These are phyloP conservation scores for Diaporthe destruens DNA, from an alignment of 2,329 filamentous ascomycete genomes.

Conservation along the genomic window DNA sequence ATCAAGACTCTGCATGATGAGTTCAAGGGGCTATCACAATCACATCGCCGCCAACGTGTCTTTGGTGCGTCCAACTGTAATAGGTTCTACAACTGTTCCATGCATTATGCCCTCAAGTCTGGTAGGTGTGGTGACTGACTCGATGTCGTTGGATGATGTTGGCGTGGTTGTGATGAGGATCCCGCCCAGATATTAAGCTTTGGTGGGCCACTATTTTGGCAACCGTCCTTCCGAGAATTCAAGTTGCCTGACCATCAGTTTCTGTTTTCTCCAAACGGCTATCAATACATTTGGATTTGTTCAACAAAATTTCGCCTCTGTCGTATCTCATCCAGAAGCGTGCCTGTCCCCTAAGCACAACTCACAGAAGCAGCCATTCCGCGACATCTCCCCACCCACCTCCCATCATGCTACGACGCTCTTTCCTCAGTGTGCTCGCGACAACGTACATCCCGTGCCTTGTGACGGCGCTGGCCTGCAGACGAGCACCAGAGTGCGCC, in stretches of 20 bases:
- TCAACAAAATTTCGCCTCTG: neutral
- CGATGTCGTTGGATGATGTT: conserved; percentile 2
- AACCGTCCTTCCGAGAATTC: neutral
- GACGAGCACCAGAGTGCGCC: conserved; percentile 1
- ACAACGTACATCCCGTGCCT: neutral
- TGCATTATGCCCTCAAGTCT: neutral
- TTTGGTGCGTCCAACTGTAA: neutral
- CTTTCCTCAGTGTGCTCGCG: neutral
- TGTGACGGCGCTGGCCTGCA: conserved; percentile 18
- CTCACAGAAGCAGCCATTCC: neutral
- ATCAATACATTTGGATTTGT: neutral
- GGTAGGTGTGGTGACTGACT: conserved; percentile 5
- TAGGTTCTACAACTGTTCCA: neutral
- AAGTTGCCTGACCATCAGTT: neutral
- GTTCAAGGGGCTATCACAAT: conserved; percentile 34
- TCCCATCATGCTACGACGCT: neutral
- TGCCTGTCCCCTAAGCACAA: neutral
- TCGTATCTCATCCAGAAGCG: too few species aligned
- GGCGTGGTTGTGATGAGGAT: neutral
- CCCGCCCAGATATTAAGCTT: neutral
- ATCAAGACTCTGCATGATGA: neutral
- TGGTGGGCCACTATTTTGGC: neutral
- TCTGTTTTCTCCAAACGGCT: too few species aligned
- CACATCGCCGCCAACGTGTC: conserved; percentile 31
- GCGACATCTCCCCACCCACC: too few species aligned